phyloP scores from a whole-genome alignment of 192 early-diverging fungal genomes.

The Cetraspora pellucida region DNA sequence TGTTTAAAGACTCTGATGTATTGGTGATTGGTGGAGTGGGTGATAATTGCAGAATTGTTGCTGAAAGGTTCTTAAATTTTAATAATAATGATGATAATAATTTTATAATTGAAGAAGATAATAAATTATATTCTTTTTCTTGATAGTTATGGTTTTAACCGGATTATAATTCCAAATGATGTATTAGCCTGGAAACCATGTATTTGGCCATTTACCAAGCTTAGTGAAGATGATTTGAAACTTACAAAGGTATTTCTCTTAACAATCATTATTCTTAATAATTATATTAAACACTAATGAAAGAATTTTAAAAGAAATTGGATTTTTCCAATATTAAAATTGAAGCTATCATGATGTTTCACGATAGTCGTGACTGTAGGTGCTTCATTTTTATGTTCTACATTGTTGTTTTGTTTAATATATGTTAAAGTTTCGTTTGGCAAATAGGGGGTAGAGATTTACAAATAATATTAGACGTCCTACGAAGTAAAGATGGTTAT shows the following conservation, averaged over 20 bases:
- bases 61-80: conserved; percentile 63
- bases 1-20: conserved; percentile 65
- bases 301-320: conserved; percentile 31
- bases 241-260: conserved; percentile 30
- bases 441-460: conserved; percentile 76
- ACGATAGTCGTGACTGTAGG: conserved; percentile 81
- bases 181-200: conserved; percentile 63
- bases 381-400: background rate
- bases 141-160: conserved; percentile 67
- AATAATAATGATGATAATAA: conserved; percentile 35
- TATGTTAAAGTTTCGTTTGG: background rate
- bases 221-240: conserved; percentile 26
- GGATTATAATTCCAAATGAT: conserved; percentile 69
- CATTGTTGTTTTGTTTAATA: background rate
- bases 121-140: background rate
- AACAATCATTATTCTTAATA: background rate
- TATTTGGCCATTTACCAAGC: conserved; percentile 67
- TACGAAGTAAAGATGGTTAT: conserved; percentile 60
- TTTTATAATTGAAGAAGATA: too few species aligned
- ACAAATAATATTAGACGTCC: conserved; percentile 76
- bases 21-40: conserved; percentile 74
- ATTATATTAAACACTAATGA: background rate
- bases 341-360: conserved; percentile 77
- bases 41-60: conserved; percentile 63
- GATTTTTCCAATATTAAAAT: conserved; percentile 57